These are phyloP conservation scores for Paracorniculantispora psalliotae DNA, from an alignment of 2,329 filamentous ascomycete species.

Conservation along the genomic window DNA sequence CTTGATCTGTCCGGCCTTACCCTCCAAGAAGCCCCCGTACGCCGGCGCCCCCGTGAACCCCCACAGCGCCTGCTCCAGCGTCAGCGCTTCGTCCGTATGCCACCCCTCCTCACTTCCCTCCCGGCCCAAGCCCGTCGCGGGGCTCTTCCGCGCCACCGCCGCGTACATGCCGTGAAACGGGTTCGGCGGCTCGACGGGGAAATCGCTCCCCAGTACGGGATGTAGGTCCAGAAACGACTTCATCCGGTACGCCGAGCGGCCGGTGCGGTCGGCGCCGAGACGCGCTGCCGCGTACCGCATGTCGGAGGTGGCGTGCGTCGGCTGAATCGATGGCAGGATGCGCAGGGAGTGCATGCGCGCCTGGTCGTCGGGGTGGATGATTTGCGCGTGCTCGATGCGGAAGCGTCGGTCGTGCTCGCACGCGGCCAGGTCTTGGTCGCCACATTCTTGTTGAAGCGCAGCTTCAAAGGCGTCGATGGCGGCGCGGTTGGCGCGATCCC, in stretches of 20 bases:
- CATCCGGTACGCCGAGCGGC: conserved; percentile 61
- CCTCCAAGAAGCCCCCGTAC: conserved; percentile 55
- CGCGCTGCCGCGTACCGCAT: conserved; percentile 61
- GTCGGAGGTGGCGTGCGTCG: conserved; percentile 67
- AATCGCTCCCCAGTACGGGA: conserved; percentile 62
- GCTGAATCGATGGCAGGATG: conserved; percentile 65
- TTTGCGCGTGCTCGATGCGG: conserved; percentile 67
- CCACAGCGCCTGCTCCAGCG: conserved; percentile 51
- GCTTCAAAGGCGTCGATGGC: conserved; percentile 58
- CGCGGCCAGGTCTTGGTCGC: conserved; percentile 32
- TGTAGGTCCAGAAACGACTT: conserved; percentile 48
- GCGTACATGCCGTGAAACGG: conserved; percentile 67
- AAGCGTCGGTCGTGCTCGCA: conserved; percentile 55
- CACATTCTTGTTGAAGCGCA: conserved; percentile 51
- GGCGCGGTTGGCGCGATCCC: conserved; percentile 62
- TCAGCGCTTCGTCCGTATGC: conserved; percentile 55
- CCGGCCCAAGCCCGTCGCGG: conserved; percentile 48
- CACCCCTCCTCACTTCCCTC: conserved; percentile 48
- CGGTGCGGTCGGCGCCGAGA: conserved; percentile 52
- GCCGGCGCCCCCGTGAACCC: conserved; percentile 60
- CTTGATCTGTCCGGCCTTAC: conserved; percentile 53
- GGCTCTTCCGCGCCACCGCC: conserved; percentile 57
- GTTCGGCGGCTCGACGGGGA: conserved; percentile 65
- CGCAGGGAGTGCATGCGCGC: conserved; percentile 51
- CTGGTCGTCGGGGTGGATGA: conserved; percentile 63